Conservation (phyloP, 352 stramenopile genomes). For the Pythium insidiosum region DNA sequence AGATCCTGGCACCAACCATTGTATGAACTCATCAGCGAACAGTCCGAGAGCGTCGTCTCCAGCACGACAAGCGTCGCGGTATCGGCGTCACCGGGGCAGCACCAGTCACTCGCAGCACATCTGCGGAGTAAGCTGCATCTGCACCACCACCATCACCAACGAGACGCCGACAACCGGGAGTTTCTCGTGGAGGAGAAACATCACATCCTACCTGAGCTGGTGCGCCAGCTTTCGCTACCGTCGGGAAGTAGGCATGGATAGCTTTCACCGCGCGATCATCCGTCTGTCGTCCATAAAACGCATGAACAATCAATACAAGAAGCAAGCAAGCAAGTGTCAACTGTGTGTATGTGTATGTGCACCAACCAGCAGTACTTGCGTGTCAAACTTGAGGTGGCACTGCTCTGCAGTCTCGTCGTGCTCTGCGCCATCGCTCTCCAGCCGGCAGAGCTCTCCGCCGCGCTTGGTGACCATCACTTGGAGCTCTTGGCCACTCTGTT, state of each 20-base stretch:
- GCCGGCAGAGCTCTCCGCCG: constrained; percentile 44
- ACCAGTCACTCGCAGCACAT: no score
- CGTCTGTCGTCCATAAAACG: constrained; percentile 18
- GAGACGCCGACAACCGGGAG: background rate
- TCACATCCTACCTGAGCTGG: background rate
- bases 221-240: constrained; percentile 27
- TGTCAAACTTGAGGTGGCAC: constrained; percentile 12
- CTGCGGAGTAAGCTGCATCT: no score
- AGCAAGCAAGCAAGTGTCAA: no score
- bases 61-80: no score
- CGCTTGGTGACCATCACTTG: constrained; percentile 43
- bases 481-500: constrained; percentile 19
- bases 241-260: constrained; percentile 55
- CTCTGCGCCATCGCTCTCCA: constrained; percentile 31
- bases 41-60: background rate
- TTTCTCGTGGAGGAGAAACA: background rate
- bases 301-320: no score
- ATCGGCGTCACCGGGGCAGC: no score
- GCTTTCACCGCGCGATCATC: constrained; percentile 45
- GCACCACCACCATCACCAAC: background rate
- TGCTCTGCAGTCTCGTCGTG: no score
- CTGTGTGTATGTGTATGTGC: background rate
- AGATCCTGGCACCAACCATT: constrained; percentile 14
- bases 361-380: constrained; percentile 9
- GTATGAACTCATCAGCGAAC: constrained; percentile 9